Evolutionary conservation across 164 flowering plant genomes (phyloP), one percentile per base, ranked within the genome.

Genomic region (Dillenia suffruticosa): DNA sequence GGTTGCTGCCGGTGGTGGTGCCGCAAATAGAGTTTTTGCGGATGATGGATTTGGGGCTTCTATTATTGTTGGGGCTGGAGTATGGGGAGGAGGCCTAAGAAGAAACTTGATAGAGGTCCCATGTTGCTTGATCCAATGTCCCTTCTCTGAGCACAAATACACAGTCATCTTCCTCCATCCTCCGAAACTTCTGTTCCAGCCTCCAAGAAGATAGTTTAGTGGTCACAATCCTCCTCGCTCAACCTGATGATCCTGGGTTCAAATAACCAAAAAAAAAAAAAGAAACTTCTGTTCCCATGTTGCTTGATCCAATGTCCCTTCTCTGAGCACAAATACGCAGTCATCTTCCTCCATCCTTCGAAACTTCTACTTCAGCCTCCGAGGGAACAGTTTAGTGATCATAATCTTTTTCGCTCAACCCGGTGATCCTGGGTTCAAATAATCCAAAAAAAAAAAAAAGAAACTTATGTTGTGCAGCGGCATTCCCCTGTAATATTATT

Each of bases 101-200:
- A 13, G 57, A 32, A 26, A 32, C 14, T 64, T 63, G 63, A 61
- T 67, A 75, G 8, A 44, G 9, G 16, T 61, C 55, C 48, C 48
- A 51, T 9, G 81, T 59, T 12, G 71, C 51, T 58, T 67, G 78
- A 16, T 84, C 86, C 8, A 81, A 52, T 1, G 86, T 78, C 47
- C 82, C 89, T 51, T 80, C 86, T 66, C 84, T 76, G 75, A 73
- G 80, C 8, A 82, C 80, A 60, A 71, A 76, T 0, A 72, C 48
- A 44, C 72, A 61, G 12, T 70, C 84, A 12, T 78, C 84, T 2
- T 75, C 84, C 4, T 67, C 72, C 76, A 80, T 73, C 9, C 63
- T 44, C 0, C 68, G 61, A 57, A 79, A 79, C 56, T 66, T 76
- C 70, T 74, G 72, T 47, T 68, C 67, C 55, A 70, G 55, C 43